A percentile compares a stretch with the other conserved stretches of the same genome.
Conservation (phyloP, 2,329 filamentous ascomycete species). For the Davidsoniella eucalypti region DNA sequence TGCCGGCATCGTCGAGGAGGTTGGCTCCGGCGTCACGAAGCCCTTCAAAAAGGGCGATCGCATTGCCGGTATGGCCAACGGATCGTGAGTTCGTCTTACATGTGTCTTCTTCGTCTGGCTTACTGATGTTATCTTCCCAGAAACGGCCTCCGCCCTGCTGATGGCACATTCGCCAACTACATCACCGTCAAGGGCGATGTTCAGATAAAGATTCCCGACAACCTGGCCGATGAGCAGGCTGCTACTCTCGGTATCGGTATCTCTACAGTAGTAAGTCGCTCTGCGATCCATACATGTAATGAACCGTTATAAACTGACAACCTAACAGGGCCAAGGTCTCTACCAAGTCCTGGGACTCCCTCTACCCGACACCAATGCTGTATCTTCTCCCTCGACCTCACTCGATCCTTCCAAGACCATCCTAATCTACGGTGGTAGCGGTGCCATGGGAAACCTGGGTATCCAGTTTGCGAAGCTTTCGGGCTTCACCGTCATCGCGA, state of each 20-base stretch:
- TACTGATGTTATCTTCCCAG: constrained; percentile 10
- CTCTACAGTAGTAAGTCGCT: constrained; percentile 22
- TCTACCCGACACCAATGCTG: constrained; percentile 23
- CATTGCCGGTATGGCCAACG: constrained; percentile 25
- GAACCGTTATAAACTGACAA: constrained; percentile 17
- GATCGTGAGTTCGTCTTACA: constrained; percentile 16
- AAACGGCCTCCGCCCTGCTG: constrained; percentile 18
- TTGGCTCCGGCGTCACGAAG: constrained; percentile 27
- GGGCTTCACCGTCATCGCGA: constrained; percentile 23
- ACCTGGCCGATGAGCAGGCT: constrained; percentile 29
- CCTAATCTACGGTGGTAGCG: constrained; percentile 30
- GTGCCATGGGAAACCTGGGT: constrained; percentile 35
- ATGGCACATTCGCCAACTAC: constrained; percentile 27
- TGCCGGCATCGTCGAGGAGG: constrained; percentile 29
- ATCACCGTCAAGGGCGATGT: constrained; percentile 24
- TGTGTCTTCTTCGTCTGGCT: neutral
- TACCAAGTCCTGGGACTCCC: constrained; percentile 30
- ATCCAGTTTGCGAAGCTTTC: constrained; percentile 24
- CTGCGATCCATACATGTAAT: neutral
- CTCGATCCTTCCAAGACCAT: constrained; percentile 16
- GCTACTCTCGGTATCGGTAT: constrained; percentile 28
- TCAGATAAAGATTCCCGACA: constrained; percentile 28
- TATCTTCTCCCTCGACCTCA: constrained; percentile 18
- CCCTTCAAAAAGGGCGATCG: constrained; percentile 31
- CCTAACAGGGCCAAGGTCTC: constrained; percentile 28